Evolutionary conservation across 1,284 basidiomycete species (phyloP), one percentile per base, ranked within the genome.

Genomic region (Pholiota adiposa): DNA sequence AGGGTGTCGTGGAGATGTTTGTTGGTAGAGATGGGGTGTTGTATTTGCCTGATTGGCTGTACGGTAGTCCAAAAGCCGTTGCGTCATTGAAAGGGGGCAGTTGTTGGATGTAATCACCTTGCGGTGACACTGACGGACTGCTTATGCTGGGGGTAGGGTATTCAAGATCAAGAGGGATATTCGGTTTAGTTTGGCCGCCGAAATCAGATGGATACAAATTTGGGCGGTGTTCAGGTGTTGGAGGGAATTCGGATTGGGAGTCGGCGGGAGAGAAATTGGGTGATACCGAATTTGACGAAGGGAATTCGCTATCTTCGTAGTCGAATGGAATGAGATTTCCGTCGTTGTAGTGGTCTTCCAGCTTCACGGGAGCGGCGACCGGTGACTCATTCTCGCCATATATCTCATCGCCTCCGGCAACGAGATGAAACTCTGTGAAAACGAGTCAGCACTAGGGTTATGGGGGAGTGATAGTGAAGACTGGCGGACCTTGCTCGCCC

Each of bases 391-490:
- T 78, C 58, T 88, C 87, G 51, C 81, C 76, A 62, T 81, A 83
- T 27, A 88, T 77, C 66, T 91, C 89, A 65, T 92, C 90, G 46
- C 87, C 87, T 75, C 87, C 89, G 4, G 88, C 88, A 63, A 91
- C 89, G 56, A 91, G 82, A 67, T 88, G 73, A 61, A 71, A 77
- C 64, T 79, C 73, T 78, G 63, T 59, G 65, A 55, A 58, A 51
- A 61, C 19, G 21, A 53, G 54, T 43, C 53, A 58, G 59, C 58
- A 62, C 55, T 56, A 65, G 59, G 48, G n/a, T n/a, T n/a, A 56
- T 51, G 25, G 58, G 54, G 14, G 36, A 44, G 31, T 40, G 27
- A 54, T 56, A 59, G 52, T n/a, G 48, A 33, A 54, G 36, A 51
- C 46, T 60, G 18, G 44, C 79, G 43, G 63, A 89, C 89, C 85